Base-by-base conservation (phyloP, 495 filamentous ascomycete species). In the Terfezia claveryi region DNA sequence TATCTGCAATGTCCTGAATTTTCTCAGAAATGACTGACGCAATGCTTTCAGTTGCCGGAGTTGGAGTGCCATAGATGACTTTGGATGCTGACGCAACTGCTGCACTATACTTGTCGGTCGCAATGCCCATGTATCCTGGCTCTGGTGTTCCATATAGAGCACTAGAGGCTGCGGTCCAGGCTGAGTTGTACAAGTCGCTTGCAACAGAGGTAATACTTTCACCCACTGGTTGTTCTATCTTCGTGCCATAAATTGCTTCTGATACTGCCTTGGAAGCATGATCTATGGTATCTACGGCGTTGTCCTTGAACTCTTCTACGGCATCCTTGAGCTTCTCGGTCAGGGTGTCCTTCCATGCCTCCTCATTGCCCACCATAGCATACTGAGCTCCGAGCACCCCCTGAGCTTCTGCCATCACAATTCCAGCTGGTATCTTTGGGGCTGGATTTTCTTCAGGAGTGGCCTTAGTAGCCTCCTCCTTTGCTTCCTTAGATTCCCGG, bases 31-130 rank as follows among this genome's bases (percentile, higher is more conserved):
- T 87, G 36, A 72, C 75, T 4, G 75, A 64, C 9, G 68, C 62
- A 38, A 76, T 53, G 27, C 71, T 68, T 27, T 68, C 57, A 32
- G 62, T 63, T n/a, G 66, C 61, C 9, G 74, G 70, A 8, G 71
- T 68, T 23, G 79, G 74, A 8, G 76, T 74, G 11, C 77, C 77
- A 55, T 83, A 83, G 54, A 85, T 70, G 38, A 75, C 73, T 36
- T 74, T 72, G 1, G 80, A 79, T 5, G 79, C 80, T 46, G 80
- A 78, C n/a, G 71, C 70, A 52, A 82, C 75, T 23, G 79, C 79
- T 17, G 73, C 70, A 55, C 70, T 65, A 61, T 78, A 81, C 56
- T 72, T 73, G 12, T 76, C 74, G 23, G 72, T 69, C 8, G 71
- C 67, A 10, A 72, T 60, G 23, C 71, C 74, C 58, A 76, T 75